Conservation (phyloP, 495 filamentous ascomycete genomes). For the Chlorociboria aeruginascens region DNA sequence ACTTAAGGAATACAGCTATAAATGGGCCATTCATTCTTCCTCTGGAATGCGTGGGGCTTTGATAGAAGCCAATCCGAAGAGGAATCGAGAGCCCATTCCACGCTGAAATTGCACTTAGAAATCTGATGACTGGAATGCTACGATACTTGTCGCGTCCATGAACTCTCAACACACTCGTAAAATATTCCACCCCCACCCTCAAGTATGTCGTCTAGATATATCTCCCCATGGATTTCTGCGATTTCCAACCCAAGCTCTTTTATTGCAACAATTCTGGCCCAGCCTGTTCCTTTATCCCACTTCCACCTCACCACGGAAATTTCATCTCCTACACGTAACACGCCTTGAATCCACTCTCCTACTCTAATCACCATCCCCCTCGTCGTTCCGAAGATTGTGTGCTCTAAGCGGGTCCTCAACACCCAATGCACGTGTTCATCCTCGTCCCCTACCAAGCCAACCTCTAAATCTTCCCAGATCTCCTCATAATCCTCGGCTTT, state of each 20-base stretch:
- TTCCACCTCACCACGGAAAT: conserved; percentile 34
- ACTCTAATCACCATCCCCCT: conserved; percentile 35
- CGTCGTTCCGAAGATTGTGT: not conserved
- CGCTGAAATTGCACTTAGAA: not conserved
- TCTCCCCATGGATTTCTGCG: not conserved
- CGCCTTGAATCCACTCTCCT: conserved; percentile 34
- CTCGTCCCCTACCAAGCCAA: conserved; percentile 10
- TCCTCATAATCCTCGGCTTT: conserved; percentile 38
- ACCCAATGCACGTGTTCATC: conserved; percentile 19
- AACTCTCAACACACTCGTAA: not conserved
- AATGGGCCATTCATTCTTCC: not conserved
- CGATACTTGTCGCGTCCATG: too few relatives aligned
- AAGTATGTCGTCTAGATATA: not conserved
- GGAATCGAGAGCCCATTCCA: not conserved
- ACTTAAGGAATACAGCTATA: not conserved
- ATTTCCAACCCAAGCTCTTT: not conserved
- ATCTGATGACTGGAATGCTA: not conserved
- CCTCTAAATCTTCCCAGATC: conserved; percentile 28
- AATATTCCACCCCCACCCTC: not conserved
- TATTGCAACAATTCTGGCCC: not conserved
- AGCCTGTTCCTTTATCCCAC: conserved; percentile 17
- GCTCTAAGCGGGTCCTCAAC: conserved; percentile 21
- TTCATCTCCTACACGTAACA: conserved; percentile 26
- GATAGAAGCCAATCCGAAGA: not conserved
- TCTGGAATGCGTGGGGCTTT: too few relatives aligned